Base-by-base conservation (phyloP, 345 rosid species). In the Luvunga scandens region DNA sequence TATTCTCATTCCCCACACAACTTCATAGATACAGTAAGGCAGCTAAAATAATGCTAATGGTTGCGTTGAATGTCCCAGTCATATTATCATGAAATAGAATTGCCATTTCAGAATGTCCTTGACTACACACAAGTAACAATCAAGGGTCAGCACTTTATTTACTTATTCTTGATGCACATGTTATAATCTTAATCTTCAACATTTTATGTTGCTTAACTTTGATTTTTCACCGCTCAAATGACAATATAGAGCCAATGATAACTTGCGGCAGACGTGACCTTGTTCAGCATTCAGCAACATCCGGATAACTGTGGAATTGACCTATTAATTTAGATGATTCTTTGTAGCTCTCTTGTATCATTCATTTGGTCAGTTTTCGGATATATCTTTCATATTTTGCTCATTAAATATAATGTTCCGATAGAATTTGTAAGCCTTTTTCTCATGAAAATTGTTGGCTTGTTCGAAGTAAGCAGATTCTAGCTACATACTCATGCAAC, bases 281-380 rank as follows among this genome's bases (percentile, higher is more conserved):
- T 96, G 99, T 76, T 93, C 98, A 59, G 93, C 98, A 34, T 77
- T 93, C 97, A 59, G 93, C 98, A 34, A 90, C 86, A 82, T 84
- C 75, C 81, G 98, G 94, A 75, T 96, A 94, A 97, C 85, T 94
- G 85, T 97, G 88, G 81, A 90, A 96, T 84, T 81, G 83, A 50
- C 82, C 95, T 56, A 53, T 88, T 69, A n/a, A 16, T 18, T 18
- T 66, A 2, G 56, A 16, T 50, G 56, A 53, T 18, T 53, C 22
- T 53, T 18, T 53, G 2, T 0, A 53, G 22, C 56, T 53, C 57
- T 19, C 22, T 53, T 53, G 22, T 18, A 53, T 18, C 22, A 53
- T 0, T 53, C 21, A 16, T 4, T 53, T 53, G 57, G 22, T 16
- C 4, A 16, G 18, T 45, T 45, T 42, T 45, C 8, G 22, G 21